phyloP scores from a whole-genome alignment of 345 rosid genomes.

The Abelmoschus esculentus region DNA sequence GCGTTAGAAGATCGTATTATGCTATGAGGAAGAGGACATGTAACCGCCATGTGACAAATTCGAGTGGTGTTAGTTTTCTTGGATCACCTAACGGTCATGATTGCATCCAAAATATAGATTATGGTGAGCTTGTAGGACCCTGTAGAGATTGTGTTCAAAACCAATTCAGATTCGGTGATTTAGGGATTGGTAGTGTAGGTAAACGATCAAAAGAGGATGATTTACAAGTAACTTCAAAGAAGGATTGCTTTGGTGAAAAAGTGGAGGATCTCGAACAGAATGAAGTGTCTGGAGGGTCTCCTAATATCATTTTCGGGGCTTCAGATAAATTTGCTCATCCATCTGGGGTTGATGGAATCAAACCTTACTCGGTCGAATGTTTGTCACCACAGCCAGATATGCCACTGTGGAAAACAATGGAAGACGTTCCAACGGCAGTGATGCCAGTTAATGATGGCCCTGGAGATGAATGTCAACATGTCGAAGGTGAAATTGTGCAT shows the following conservation, averaged over 20 bases:
- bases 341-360: constrained; percentile 16
- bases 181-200: constrained; percentile 4
- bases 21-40: constrained; percentile 27
- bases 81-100: constrained; percentile 12
- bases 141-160: constrained; percentile 9
- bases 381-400: constrained; percentile 22
- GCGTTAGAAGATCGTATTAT: constrained; percentile 25
- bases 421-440: constrained; percentile 29
- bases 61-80: constrained; percentile 5
- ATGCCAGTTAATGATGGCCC: constrained; percentile 23
- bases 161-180: constrained; percentile 14
- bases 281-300: constrained; percentile 10
- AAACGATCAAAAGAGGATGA: constrained; percentile 1
- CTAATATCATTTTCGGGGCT: constrained; percentile 9
- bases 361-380: constrained; percentile 15
- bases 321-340: constrained; percentile 9
- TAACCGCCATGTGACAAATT: constrained; percentile 4
- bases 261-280: not conserved
- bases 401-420: constrained; percentile 37
- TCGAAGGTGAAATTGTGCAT: constrained; percentile 8
- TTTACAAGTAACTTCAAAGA: not conserved
- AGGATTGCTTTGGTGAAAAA: constrained; percentile 6
- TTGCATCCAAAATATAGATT: not conserved
- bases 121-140: constrained; percentile 7
- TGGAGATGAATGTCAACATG: constrained; percentile 19